Evolutionary conservation across 495 filamentous ascomycete genomes (phyloP).

Genomic region (Aspergillus indologenus): DNA sequence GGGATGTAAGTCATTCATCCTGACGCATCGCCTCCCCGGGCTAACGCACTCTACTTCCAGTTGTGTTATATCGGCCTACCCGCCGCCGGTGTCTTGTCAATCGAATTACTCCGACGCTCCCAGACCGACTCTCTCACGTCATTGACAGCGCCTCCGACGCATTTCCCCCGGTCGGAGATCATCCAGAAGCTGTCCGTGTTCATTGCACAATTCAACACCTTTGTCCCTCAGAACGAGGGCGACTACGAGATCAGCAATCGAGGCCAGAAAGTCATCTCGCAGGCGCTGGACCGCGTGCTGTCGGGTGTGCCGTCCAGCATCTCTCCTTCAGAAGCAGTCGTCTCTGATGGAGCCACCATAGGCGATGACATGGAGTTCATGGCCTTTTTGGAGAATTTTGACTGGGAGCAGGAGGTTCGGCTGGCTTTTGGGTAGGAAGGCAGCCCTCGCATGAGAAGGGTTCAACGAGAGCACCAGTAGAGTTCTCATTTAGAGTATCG

Average conservation of each 20-base stretch:
- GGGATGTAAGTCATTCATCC: constrained; percentile 4
- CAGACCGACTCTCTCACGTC: neutral
- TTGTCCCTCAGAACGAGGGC: constrained; percentile 19
- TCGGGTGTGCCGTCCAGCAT: constrained; percentile 5
- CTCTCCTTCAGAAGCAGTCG: neutral
- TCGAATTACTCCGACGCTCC: constrained; percentile 46
- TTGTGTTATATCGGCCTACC: constrained; percentile 48
- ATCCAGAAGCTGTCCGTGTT: constrained; percentile 60
- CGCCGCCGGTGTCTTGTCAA: constrained; percentile 51
- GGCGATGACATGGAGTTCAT: constrained; percentile 11
- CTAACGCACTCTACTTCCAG: constrained; percentile 17
- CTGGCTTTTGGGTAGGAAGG: neutral
- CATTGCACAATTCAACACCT: constrained; percentile 24
- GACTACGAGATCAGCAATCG: constrained; percentile 22
- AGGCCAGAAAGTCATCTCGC: constrained; percentile 23
- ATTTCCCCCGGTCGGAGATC: constrained; percentile 52
- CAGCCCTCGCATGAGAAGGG: too few relatives aligned
- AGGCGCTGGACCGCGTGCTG: constrained; percentile 28
- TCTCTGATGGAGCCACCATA: neutral
- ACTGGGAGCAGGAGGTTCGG: constrained; percentile 16
- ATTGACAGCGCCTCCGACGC: neutral
- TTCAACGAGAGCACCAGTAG: too few relatives aligned
- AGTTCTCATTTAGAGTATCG: too few relatives aligned
- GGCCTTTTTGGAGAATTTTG: constrained; percentile 16
- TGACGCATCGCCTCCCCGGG: neutral